Evolutionary conservation across 2,329 filamentous ascomycete genomes (phyloP).

Genomic region (Teratosphaeriaceae sp.): DNA sequence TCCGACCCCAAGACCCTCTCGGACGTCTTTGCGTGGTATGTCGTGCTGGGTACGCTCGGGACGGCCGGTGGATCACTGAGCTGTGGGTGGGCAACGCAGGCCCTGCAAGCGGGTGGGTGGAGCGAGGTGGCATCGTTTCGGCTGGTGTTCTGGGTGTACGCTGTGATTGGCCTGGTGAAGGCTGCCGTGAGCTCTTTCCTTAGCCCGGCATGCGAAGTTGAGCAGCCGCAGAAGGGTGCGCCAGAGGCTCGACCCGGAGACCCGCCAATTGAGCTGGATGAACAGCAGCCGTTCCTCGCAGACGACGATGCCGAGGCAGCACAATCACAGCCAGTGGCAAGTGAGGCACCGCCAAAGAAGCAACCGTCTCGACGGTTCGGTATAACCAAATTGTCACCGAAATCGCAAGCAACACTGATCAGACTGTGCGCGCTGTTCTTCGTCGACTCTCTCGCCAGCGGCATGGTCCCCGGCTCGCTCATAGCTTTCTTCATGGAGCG

Average conservation of each 20-base stretch:
- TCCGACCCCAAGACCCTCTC: conserved; percentile 17
- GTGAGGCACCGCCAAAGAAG: background rate
- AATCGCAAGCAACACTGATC: conserved; percentile 30
- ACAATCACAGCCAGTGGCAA: too few relatives aligned
- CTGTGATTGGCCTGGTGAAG: conserved; percentile 34
- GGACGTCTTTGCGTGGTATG: conserved; percentile 28
- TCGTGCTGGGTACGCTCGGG: conserved; percentile 24
- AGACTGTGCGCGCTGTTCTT: conserved; percentile 61
- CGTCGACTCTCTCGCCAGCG: conserved; percentile 59
- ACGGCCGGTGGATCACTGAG: conserved; percentile 23
- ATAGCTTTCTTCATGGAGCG: conserved; percentile 50
- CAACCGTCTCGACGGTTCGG: background rate
- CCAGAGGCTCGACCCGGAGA: background rate
- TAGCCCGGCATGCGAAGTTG: conserved; percentile 32
- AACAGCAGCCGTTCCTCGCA: conserved; percentile 5
- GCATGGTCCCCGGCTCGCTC: conserved; percentile 49
- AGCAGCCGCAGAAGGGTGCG: conserved; percentile 4
- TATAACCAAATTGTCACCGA: background rate
- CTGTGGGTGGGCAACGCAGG: conserved; percentile 33
- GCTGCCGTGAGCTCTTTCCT: conserved; percentile 32
- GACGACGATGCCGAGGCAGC: background rate
- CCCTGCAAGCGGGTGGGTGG: conserved; percentile 28
- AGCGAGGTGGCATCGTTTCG: conserved; percentile 33
- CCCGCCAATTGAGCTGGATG: background rate
- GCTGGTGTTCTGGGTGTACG: conserved; percentile 38